Evolutionary conservation across 495 filamentous ascomycete species (phyloP), one percentile per base, ranked within the genome.

Genomic region (Ascobolus immersus): DNA sequence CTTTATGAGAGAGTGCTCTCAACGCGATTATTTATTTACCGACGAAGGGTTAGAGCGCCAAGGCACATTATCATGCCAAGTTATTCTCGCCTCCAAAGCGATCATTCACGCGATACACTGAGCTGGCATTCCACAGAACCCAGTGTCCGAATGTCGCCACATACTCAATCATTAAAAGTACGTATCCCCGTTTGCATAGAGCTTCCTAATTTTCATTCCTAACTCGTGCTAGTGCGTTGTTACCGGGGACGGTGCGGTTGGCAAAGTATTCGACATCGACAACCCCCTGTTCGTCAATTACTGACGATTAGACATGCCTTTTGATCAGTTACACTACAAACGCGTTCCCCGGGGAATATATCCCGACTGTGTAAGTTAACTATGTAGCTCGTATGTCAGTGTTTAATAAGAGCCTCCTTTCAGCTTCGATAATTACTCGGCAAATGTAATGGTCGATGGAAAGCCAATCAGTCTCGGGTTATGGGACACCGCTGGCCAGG

Each of bases 321-420:
- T 73, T 96, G 43, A 96, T 96, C 50, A 94, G 86, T 13, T 94
- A 94, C 54, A 94, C 86, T 24, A 96, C 86, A 32, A 96, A 96
- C 62, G 86, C 86, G 25, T 96, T 96, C 54, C 86, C 86, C 11
- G 86, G 86, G 43, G 86, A 96, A 61, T 96, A 96, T 51, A 93
- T 96, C 50, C 86, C 86, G 44, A 96, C 86, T 39, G 89, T 94
- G 84, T 94, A 59, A 62, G 77, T 71, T 33, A n/a, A n/a, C n/a
- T n/a, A n/a, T n/a, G n/a, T n/a, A n/a, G n/a, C n/a, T n/a, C n/a
- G n/a, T n/a, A n/a, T n/a, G n/a, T n/a, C n/a, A n/a, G n/a, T n/a
- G n/a, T n/a, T 33, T 38, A 35, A 45, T 19, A 9, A 21, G 6
- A 34, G 35, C 29, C 37, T 45, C 36, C n/a, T 15, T 13, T n/a